Evolutionary conservation across 1,139 yeast genomes (phyloP), one percentile per base, ranked within the genome.

Genomic region (Yueomyces sp.): DNA sequence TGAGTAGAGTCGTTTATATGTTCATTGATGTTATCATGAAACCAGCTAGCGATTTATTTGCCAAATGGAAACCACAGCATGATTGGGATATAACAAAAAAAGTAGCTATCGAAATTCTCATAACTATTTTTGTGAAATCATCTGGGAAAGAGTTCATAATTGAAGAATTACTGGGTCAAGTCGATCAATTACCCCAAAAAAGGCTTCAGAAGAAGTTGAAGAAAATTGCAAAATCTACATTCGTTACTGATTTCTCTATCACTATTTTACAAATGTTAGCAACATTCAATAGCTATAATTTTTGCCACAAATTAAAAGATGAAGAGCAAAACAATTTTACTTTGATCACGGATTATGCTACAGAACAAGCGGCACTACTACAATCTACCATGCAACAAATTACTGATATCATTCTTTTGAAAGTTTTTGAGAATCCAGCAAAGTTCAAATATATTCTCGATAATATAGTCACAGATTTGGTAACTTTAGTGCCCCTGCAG

Each of bases 91-190:
- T 44, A 25, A 46, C 58, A 66, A 48, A 56, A 59, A 4, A 50
- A 60, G 8, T 59, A 64, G 36, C 57, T 36, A 65, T 73, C 48
- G 56, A 65, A 3, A 52, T 75, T 1, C 46, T 80, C 1, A 51
- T 67, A 1, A 53, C 65, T 1, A 66, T 81, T 6, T 81, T 76
- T 55, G 59, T 65, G 28, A 54, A 53, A 8, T 62, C 69, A 36
- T 61, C 66, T 0, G 70, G 68, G 37, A 93, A 83, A 52, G 62
- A 62, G 1, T 80, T 78, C 53, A 66, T 84, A 6, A 51, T 82
- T 9, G 73, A 72, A 41, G 91, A 84, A 54, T 55, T 81, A 3
- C 52, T 81, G n/a, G 59, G 70, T 3, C 72, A 71, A 43, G 62
- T 77, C 45, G 73, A 70, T 39, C 69, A 65, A 39, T 54, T 78